phyloP scores from a whole-genome alignment of 345 rosid species.

The Bretschneidera sinensis region DNA sequence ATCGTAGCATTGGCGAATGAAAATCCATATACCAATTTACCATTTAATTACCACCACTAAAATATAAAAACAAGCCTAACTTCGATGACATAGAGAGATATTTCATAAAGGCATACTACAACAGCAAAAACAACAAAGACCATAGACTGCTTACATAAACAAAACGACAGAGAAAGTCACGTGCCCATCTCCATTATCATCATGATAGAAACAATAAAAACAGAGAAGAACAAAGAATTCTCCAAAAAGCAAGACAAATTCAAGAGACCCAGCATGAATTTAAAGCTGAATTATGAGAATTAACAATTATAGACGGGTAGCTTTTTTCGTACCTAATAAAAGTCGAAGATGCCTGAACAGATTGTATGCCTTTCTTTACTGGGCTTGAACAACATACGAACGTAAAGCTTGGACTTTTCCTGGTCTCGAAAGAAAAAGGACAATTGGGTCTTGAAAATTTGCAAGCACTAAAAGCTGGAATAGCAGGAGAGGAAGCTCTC shows the following conservation, averaged over 20 bases:
- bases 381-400: constrained; percentile 24
- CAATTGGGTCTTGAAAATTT: constrained; percentile 17
- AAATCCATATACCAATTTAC: not conserved
- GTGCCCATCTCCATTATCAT: not conserved
- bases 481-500: constrained; percentile 29
- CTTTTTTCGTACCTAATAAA: constrained; percentile 37
- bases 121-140: not conserved
- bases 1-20: not conserved
- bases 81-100: not conserved
- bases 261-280: constrained; percentile 2
- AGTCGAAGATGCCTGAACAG: constrained; percentile 37
- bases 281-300: constrained; percentile 5
- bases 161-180: not conserved
- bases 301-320: constrained; percentile 14
- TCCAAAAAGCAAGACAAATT: not conserved
- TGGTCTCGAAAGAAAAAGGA: constrained; percentile 15
- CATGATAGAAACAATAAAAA: constrained; percentile 3
- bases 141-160: not conserved
- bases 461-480: constrained; percentile 21
- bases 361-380: constrained; percentile 23
- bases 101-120: not conserved
- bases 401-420: constrained; percentile 8
- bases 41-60: constrained; percentile 4
- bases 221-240: not conserved
- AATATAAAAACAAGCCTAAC: not conserved